phyloP scores from a whole-genome alignment of 169 alveolate species.

The Haemoproteus tartakovskyi region DNA sequence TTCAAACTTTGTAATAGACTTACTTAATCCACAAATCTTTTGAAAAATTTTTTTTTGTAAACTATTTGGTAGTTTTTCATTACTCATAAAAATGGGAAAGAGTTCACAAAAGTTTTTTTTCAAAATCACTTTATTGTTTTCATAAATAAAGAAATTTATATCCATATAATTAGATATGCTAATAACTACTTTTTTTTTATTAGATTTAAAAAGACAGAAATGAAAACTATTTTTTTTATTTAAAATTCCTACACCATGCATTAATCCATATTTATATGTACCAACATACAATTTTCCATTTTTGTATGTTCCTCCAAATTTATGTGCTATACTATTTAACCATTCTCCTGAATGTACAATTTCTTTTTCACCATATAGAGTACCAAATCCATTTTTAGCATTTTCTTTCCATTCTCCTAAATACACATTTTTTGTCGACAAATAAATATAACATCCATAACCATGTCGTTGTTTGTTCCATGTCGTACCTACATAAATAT shows the following conservation, averaged over 20 bases:
- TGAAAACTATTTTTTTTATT: slow-evolving; percentile 43
- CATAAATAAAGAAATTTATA: slow-evolving; percentile 9
- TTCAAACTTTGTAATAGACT: background rate
- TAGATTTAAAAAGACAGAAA: slow-evolving; percentile 43
- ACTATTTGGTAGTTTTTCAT: background rate
- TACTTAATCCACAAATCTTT: slow-evolving; percentile 3
- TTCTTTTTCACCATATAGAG: slow-evolving; percentile 9
- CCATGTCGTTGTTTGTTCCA: slow-evolving; percentile 27
- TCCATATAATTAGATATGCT: slow-evolving; percentile 39
- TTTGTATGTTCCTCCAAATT: slow-evolving; percentile 35
- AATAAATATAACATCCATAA: slow-evolving; percentile 31
- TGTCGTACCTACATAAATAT: slow-evolving; percentile 30
- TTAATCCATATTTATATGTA: slow-evolving; percentile 39
- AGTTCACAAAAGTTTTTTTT: slow-evolving; percentile 7
- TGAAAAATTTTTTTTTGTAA: slow-evolving; percentile 17
- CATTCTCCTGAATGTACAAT: slow-evolving; percentile 63
- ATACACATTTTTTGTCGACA: slow-evolving; percentile 7
- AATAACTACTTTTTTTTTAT: slow-evolving; percentile 13
- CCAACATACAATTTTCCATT: slow-evolving; percentile 29
- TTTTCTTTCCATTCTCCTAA: slow-evolving; percentile 50
- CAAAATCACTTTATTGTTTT: slow-evolving; percentile 11
- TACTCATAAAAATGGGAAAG: slow-evolving; percentile 27
- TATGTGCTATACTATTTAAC: slow-evolving; percentile 55
- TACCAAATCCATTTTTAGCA: slow-evolving; percentile 36
- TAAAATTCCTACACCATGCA: slow-evolving; percentile 60